These are phyloP conservation scores for Lasiodiplodia sp. DNA, from an alignment of 2,329 filamentous ascomycete species.

Conservation along the genomic window DNA sequence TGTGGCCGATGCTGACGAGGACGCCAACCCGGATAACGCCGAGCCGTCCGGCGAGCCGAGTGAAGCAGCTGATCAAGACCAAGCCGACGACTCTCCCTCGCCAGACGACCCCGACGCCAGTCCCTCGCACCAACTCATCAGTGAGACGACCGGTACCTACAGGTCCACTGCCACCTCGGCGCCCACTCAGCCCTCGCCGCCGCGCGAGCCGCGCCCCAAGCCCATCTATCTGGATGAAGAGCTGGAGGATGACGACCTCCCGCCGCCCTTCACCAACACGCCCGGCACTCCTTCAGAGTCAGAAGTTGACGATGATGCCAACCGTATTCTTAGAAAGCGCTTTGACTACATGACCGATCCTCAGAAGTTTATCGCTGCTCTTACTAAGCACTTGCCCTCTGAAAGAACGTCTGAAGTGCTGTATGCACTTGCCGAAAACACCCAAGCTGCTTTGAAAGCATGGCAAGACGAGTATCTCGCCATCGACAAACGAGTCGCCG, in stretches of 20 bases:
- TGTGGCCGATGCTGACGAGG: conserved; percentile 39
- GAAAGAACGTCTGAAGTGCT: conserved; percentile 60
- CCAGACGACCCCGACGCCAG: conserved; percentile 25
- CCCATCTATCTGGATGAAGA: conserved; percentile 28
- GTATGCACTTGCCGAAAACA: conserved; percentile 63
- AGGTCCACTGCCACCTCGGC: not conserved
- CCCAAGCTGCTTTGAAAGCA: conserved; percentile 58
- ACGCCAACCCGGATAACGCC: conserved; percentile 35
- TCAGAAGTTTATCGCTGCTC: conserved; percentile 50
- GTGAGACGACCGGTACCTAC: conserved; percentile 12
- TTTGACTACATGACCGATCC: conserved; percentile 53
- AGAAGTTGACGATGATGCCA: conserved; percentile 50
- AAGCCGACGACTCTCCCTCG: conserved; percentile 12
- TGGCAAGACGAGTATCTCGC: conserved; percentile 67
- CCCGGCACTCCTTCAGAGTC: conserved; percentile 39
- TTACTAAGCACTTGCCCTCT: conserved; percentile 52
- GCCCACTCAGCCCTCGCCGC: not conserved
- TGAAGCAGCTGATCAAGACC: conserved; percentile 30
- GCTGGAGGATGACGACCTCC: conserved; percentile 40
- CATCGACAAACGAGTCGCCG: conserved; percentile 54
- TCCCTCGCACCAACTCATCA: conserved; percentile 23
- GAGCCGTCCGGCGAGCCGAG: conserved; percentile 29
- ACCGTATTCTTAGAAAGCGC: conserved; percentile 48
- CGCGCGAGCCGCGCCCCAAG: conserved; percentile 18
- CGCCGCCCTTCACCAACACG: conserved; percentile 44